Evolutionary conservation across 768 basidiomycete genomes (phyloP).

Genomic region (Phylloporus rhodoxanthus): DNA sequence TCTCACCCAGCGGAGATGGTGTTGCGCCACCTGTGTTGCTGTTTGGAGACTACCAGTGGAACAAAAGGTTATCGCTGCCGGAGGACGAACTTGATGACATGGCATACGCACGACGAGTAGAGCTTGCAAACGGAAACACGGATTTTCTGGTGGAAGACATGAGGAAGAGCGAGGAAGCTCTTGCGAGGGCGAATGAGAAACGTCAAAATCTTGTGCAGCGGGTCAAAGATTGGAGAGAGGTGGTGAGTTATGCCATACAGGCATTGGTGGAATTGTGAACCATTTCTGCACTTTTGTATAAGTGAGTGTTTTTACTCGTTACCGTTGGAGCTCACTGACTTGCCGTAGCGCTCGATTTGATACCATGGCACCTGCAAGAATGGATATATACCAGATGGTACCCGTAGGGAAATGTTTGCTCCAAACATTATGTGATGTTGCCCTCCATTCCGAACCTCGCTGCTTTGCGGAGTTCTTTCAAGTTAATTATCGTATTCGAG

Average conservation of each 20-base stretch:
- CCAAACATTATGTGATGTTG: too few species aligned
- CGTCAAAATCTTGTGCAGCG: conserved; percentile 42
- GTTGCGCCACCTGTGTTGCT: conserved; percentile 54
- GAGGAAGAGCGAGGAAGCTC: conserved; percentile 23
- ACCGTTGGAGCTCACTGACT: background rate
- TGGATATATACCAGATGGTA: background rate
- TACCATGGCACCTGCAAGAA: background rate
- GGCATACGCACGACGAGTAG: conserved; percentile 45
- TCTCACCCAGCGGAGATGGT: conserved; percentile 7
- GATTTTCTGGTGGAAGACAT: conserved; percentile 54
- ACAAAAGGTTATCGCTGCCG: conserved; percentile 47
- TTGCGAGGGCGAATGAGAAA: conserved; percentile 41
- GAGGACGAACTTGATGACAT: conserved; percentile 46
- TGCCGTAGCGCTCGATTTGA: background rate
- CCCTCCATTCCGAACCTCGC: too few species aligned
- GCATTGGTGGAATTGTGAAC: background rate
- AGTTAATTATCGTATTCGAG: too few species aligned
- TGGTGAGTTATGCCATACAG: conserved; percentile 45
- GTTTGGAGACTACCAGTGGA: conserved; percentile 78
- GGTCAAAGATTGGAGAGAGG: conserved; percentile 61
- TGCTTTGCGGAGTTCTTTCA: too few species aligned
- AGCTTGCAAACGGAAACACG: conserved; percentile 39
- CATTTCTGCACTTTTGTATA: background rate
- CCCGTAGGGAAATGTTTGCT: background rate
- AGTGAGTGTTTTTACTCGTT: background rate